Evolutionary conservation across 179 eudicot species (phyloP), one percentile per base, ranked within the genome.

Genomic region (Beta corolliflora): DNA sequence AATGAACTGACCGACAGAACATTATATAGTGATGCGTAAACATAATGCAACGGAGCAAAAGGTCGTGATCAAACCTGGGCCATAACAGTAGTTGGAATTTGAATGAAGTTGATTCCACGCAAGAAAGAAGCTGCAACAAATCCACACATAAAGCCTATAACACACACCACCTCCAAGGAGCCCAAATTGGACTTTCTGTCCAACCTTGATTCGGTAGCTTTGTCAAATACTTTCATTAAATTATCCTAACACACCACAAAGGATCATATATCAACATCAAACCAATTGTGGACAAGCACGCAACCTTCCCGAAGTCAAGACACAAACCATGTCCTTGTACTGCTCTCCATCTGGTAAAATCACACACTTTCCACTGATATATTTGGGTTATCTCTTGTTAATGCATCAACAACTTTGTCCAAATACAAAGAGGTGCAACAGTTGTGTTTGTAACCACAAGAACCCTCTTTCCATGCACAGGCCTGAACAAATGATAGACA

Each of bases 111-210:
- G 46, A 97, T 97, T 79, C 99, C 99, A 54, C 98, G 92, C 25
- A 97, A 93, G 71, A 90, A 97, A 48, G 98, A 85, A 36, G 99
- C 97, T 66, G 99, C 98, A 48, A 98, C 99, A 91, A 80, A 94
- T 54, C 99, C 99, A 81, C 99, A 97, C 99, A 96, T 96, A 81
- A 94, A 98, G 13, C 99, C 99, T 18, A 97, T 93, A 77, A n/a
- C n/a, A n/a, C n/a, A 97, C 99, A 21, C 99, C 99, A 73, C 99
- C 98, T 80, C 99, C 98, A 77, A 97, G 98, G 68, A n/a, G 99
- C 98, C 90, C 83, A 97, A 97, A 66, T 98, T 97, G 78, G 93
- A 87, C 2, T 93, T 93, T 73, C 99, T 83, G 78, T 96, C 99
- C 86, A 96, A 83, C 75, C 98, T 89, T 74, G 99, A 90, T 88